These are phyloP conservation scores for Circinella umbellata DNA, from an alignment of 371 early-diverging fungal genomes.

Conservation along the genomic window DNA sequence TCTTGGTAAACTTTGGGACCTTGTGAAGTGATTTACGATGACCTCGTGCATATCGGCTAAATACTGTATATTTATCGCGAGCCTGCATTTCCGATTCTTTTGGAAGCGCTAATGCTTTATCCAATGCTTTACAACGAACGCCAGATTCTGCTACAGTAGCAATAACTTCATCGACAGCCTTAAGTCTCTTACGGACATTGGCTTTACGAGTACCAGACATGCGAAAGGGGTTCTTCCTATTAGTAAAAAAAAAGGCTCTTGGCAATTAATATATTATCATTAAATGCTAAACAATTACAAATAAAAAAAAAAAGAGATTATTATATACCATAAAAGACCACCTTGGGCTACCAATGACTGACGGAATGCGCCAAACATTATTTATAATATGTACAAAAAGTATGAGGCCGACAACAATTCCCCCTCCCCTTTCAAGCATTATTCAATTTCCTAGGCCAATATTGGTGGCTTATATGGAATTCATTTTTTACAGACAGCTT, in stretches of 20 bases:
- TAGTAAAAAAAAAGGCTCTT: background rate
- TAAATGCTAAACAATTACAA: too few species aligned
- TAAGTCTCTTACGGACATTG: slow-evolving; percentile 91
- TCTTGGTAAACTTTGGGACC: slow-evolving; percentile 95
- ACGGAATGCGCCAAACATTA: slow-evolving; percentile 83
- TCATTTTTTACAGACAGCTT: background rate
- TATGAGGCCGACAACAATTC: background rate
- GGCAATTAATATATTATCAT: background rate
- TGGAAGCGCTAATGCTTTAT: slow-evolving; percentile 75
- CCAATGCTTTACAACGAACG: slow-evolving; percentile 87
- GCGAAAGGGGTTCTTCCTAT: slow-evolving; percentile 79
- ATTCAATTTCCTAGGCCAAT: background rate
- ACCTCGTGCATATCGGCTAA: slow-evolving; percentile 77
- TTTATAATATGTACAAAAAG: slow-evolving; percentile 2
- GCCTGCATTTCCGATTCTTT: slow-evolving; percentile 86
- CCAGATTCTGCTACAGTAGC: slow-evolving; percentile 84
- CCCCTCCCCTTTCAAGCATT: slow-evolving; percentile 5
- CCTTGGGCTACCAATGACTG: slow-evolving; percentile 69
- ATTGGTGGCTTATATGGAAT: background rate
- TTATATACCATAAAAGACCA: slow-evolving; percentile 72
- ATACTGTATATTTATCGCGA: slow-evolving; percentile 93
- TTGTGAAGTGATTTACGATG: slow-evolving; percentile 95
- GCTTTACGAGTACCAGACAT: slow-evolving; percentile 93
- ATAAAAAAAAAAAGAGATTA: too few species aligned
- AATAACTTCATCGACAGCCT: slow-evolving; percentile 90